Evolutionary conservation across 1,284 basidiomycete species (phyloP), one percentile per base, ranked within the genome.

Genomic region (Malassezia psittaci): DNA sequence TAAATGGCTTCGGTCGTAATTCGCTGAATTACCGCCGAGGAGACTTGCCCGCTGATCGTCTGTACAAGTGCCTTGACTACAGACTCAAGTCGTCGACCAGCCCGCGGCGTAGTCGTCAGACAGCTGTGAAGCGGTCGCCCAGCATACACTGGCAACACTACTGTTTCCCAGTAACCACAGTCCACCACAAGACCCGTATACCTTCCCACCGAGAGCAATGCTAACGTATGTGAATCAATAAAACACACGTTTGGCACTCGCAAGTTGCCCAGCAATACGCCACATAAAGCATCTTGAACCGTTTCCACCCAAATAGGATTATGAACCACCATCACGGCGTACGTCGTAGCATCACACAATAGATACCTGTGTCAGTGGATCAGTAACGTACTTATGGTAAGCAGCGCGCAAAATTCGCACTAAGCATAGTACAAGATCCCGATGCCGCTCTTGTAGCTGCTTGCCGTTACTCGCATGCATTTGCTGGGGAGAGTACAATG

Each of bases 131-230:
- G 29, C 3, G 62, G 64, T 16, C 68, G 46, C 10, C 66, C 68
- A 37, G 63, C 66, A 48, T 65, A 69, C 15, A 72, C 91, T 0
- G 93, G 90, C 39, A 93, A 80, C 8, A 85, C 83, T 2, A 84
- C 85, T 0, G 90, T 86, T 75, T 98, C 90, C 1, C 93, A 80
- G 72, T 91, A 85, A 0, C 93, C 94, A 61, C 84, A 84, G 66
- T 96, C 90, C 2, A 98, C 79, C 0, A 96, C 91, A 7, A 98
- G 81, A 1, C 91, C 93, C 0, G 89, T 90, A 62, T 90, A 86
- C 55, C 87, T 79, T 4, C 94, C 93, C 1, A 85, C 82, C 1
- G 90, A 84, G 53, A 94, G 79, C 13, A 96, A 77, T 0, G 88
- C 82, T 10, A 94, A 80, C 1, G 96, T 77, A 64, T 88, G 87